Conservation (phyloP, 1,284 basidiomycete species). For the Hortiboletus rubellus region DNA sequence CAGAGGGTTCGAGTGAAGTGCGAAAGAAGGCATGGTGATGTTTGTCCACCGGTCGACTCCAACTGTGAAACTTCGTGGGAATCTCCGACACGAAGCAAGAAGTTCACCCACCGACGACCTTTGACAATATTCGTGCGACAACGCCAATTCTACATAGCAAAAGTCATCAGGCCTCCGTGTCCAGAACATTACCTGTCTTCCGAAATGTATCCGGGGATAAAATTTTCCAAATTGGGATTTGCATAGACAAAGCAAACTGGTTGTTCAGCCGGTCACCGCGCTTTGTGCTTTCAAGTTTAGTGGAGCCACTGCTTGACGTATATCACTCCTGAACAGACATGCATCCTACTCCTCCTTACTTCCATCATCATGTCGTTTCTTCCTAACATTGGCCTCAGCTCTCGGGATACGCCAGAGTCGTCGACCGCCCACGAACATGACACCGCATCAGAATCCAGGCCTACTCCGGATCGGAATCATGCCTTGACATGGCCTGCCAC, state of each 20-base stretch:
- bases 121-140: neutral
- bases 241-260: constrained; percentile 13
- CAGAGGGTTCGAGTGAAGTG: too few relatives aligned
- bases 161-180: neutral
- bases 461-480: neutral
- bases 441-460: neutral
- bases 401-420: neutral
- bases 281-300: constrained; percentile 19
- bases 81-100: too few relatives aligned
- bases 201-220: neutral
- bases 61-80: too few relatives aligned
- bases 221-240: neutral
- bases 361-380: constrained; percentile 11
- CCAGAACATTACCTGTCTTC: too few relatives aligned
- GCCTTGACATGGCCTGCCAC: neutral
- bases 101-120: neutral
- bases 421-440: neutral
- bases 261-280: neutral
- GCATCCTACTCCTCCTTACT: constrained; percentile 2
- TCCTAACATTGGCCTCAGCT: neutral
- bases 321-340: neutral
- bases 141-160: too few relatives aligned
- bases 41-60: too few relatives aligned
- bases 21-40: too few relatives aligned
- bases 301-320: constrained; percentile 8